These are phyloP conservation scores for Phialocephala sp. DNA, from an alignment of 2,329 filamentous ascomycete species.

Conservation along the genomic window DNA sequence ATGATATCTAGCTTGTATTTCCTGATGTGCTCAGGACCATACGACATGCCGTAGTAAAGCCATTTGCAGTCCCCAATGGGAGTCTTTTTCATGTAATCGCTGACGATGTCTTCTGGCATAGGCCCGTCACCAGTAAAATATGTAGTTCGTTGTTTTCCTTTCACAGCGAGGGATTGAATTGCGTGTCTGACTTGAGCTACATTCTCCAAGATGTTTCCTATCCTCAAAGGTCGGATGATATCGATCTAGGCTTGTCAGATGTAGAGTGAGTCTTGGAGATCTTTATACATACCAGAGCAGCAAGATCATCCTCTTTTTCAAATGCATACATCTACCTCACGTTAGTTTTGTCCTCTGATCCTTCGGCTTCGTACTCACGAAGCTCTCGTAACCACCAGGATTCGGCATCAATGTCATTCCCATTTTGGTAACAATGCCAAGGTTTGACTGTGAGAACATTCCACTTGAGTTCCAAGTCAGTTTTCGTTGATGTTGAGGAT, in stretches of 20 bases:
- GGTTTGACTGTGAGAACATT: constrained; percentile 58
- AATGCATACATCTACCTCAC: constrained; percentile 12
- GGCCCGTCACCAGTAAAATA: constrained; percentile 12
- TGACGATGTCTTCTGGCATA: constrained; percentile 11
- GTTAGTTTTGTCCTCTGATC: not conserved
- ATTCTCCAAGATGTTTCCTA: constrained; percentile 20
- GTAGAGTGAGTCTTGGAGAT: not conserved
- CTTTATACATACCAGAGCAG: not conserved
- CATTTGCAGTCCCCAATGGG: constrained; percentile 10
- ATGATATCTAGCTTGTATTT: constrained; percentile 19
- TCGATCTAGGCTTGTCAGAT: constrained; percentile 1
- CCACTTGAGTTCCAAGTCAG: constrained; percentile 35
- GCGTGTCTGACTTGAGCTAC: constrained; percentile 18
- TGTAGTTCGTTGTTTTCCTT: constrained; percentile 1
- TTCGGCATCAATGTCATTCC: constrained; percentile 56
- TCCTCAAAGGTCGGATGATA: constrained; percentile 16
- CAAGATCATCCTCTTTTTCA: constrained; percentile 24
- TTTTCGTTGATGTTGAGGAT: too few species aligned
- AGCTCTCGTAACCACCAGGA: constrained; percentile 50
- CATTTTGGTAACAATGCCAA: constrained; percentile 60
- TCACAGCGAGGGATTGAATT: constrained; percentile 13
- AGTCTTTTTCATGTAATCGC: constrained; percentile 11
- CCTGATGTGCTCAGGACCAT: constrained; percentile 14
- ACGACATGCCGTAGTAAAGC: constrained; percentile 14
- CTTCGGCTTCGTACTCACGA: constrained; percentile 21